A percentile compares a stretch with the other conserved stretches of the same genome.
Conservation (phyloP, 2,329 filamentous ascomycete species). For the Zasmidium citrigriseum region DNA sequence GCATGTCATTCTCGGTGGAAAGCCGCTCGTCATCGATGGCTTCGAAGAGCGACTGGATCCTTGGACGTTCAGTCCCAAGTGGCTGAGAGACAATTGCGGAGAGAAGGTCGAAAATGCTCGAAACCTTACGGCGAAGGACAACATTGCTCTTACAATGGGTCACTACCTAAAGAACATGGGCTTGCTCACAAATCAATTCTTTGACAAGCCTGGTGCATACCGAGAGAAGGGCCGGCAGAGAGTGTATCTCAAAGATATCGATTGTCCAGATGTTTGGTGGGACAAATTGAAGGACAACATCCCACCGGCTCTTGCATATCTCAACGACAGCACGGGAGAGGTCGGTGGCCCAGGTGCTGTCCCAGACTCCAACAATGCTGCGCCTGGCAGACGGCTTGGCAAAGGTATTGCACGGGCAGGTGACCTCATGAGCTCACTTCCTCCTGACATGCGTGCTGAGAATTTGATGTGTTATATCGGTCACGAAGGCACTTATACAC, state of each 20-base stretch:
- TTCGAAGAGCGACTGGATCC: conserved; percentile 76
- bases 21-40: conserved; percentile 86
- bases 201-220: conserved; percentile 67
- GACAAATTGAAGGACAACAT: conserved; percentile 76
- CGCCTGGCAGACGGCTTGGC: conserved; percentile 50
- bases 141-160: conserved; percentile 81
- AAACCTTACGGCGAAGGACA: conserved; percentile 70
- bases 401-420: conserved; percentile 71
- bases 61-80: conserved; percentile 75
- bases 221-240: conserved; percentile 78
- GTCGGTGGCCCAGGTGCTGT: conserved; percentile 57
- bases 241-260: conserved; percentile 95
- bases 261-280: conserved; percentile 86
- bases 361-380: conserved; percentile 43
- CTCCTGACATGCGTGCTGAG: conserved; percentile 82
- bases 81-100: conserved; percentile 77
- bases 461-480: conserved; percentile 99
- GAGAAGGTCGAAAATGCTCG: conserved; percentile 83
- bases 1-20: conserved; percentile 81
- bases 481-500: conserved; percentile 95
- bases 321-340: conserved; percentile 75
- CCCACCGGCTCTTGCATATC: conserved; percentile 81
- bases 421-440: conserved; percentile 92
- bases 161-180: conserved; percentile 91
- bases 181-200: conserved; percentile 79